These are phyloP conservation scores for Eucommia ulmoides DNA, from an alignment of 257 asterid genomes.

Conservation along the genomic window DNA sequence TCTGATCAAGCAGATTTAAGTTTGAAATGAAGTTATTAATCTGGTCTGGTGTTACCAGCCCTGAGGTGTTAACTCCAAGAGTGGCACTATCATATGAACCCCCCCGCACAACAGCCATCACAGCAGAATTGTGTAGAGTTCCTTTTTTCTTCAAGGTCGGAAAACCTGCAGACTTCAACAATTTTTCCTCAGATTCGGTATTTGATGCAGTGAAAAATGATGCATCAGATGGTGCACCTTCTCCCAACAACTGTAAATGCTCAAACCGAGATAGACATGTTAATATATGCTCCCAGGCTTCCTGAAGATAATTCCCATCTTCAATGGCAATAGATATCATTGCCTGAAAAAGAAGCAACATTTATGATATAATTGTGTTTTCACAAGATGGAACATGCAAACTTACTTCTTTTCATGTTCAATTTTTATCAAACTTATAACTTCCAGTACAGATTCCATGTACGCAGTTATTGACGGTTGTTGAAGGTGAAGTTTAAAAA, in stretches of 20 bases:
- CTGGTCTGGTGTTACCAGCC: constrained; percentile 88
- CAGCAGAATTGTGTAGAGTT: constrained; percentile 85
- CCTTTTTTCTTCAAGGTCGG: constrained; percentile 82
- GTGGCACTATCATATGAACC: constrained; percentile 95
- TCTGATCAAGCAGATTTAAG: constrained; percentile 91
- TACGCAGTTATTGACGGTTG: too few relatives aligned
- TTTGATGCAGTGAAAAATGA: constrained; percentile 57
- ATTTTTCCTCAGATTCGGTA: constrained; percentile 54
- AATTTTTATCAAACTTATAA: too few relatives aligned
- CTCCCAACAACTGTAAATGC: constrained; percentile 94
- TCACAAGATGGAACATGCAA: too few relatives aligned
- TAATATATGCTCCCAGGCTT: constrained; percentile 96
- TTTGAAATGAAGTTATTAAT: constrained; percentile 79
- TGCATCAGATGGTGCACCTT: constrained; percentile 95
- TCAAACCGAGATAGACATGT: constrained; percentile 98
- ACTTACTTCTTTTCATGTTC: too few relatives aligned
- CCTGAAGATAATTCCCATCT: constrained; percentile 89
- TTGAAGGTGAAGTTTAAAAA: too few relatives aligned
- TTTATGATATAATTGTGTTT: too few relatives aligned
- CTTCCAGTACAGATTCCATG: too few relatives aligned
- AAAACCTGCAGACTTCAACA: constrained; percentile 31
- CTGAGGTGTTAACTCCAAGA: constrained; percentile 45
- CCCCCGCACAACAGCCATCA: constrained; percentile 96
- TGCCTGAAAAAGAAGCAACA: constrained; percentile 50
- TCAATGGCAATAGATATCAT: constrained; percentile 91